These are phyloP conservation scores for Clohesyomyces aquaticus DNA, from an alignment of 495 filamentous ascomycete species.

Conservation along the genomic window DNA sequence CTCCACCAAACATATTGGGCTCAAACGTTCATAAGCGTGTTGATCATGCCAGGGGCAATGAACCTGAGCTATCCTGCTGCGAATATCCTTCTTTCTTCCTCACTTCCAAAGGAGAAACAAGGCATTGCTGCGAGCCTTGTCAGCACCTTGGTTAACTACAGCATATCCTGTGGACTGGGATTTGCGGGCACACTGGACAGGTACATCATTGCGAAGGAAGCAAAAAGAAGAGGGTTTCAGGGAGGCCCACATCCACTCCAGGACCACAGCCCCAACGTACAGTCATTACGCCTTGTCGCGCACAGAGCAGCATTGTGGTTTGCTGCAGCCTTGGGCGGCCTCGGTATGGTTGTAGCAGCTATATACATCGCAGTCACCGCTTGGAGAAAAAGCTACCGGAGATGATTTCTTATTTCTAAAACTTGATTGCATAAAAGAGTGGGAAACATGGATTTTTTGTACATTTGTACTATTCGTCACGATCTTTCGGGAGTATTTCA, in stretches of 20 bases:
- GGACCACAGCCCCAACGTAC: neutral
- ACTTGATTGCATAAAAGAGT: neutral
- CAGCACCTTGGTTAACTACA: slow-evolving; percentile 70
- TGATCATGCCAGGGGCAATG: slow-evolving; percentile 67
- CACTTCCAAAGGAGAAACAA: slow-evolving; percentile 63
- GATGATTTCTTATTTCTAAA: neutral
- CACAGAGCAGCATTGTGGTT: slow-evolving; percentile 33
- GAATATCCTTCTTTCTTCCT: slow-evolving; percentile 65
- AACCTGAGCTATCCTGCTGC: slow-evolving; percentile 64
- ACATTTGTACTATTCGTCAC: neutral
- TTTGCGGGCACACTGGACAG: slow-evolving; percentile 66
- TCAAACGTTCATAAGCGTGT: slow-evolving; percentile 60
- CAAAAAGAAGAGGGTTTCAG: slow-evolving; percentile 13
- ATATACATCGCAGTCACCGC: slow-evolving; percentile 18
- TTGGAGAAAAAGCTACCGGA: slow-evolving; percentile 5
- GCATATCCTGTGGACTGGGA: slow-evolving; percentile 67
- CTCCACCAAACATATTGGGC: slow-evolving; percentile 58
- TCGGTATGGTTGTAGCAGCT: slow-evolving; percentile 30
- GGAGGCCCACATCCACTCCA: slow-evolving; percentile 10
- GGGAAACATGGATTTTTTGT: too few relatives aligned
- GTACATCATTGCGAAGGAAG: slow-evolving; percentile 22
- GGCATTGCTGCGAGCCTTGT: slow-evolving; percentile 69
- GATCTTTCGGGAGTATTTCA: neutral
- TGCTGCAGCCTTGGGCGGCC: slow-evolving; percentile 16
- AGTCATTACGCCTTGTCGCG: slow-evolving; percentile 17